Conservation (phyloP, 257 asterid genomes). For the Nyctanthes arbortristis region DNA sequence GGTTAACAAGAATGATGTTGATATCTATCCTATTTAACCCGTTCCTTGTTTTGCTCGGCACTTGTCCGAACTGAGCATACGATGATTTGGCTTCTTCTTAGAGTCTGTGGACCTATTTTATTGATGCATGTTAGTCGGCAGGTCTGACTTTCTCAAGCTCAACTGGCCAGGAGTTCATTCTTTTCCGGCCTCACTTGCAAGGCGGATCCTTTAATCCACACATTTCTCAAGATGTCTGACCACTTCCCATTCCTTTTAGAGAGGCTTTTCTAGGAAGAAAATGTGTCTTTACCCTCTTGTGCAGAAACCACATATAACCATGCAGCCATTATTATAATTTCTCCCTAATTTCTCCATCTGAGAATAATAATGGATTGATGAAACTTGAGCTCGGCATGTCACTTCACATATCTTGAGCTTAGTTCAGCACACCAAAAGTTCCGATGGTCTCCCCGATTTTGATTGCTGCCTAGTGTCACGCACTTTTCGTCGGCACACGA, state of each 20-base stretch:
- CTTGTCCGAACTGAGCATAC: too few species aligned
- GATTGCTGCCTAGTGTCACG: too few species aligned
- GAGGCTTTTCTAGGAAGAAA: background rate
- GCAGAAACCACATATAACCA: too few species aligned
- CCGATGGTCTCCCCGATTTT: too few species aligned
- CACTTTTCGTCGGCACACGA: too few species aligned
- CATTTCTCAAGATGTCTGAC: background rate
- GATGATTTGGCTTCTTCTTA: background rate
- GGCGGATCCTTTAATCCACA: background rate
- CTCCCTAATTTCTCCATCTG: too few species aligned
- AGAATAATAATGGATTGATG: background rate
- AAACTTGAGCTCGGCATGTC: background rate
- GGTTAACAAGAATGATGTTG: too few species aligned
- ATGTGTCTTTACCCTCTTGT: too few species aligned
- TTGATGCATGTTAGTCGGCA: background rate
- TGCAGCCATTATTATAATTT: too few species aligned
- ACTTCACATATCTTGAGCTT: background rate
- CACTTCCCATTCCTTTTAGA: background rate
- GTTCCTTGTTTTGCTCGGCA: background rate
- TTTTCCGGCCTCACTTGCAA: background rate
- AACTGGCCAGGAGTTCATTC: background rate
- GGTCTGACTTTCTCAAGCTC: background rate
- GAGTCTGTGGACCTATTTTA: background rate
- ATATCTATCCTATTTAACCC: background rate
- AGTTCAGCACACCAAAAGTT: too few species aligned